These are phyloP conservation scores for Peniophora sp. DNA, from an alignment of 1,284 basidiomycete genomes.

Conservation along the genomic window DNA sequence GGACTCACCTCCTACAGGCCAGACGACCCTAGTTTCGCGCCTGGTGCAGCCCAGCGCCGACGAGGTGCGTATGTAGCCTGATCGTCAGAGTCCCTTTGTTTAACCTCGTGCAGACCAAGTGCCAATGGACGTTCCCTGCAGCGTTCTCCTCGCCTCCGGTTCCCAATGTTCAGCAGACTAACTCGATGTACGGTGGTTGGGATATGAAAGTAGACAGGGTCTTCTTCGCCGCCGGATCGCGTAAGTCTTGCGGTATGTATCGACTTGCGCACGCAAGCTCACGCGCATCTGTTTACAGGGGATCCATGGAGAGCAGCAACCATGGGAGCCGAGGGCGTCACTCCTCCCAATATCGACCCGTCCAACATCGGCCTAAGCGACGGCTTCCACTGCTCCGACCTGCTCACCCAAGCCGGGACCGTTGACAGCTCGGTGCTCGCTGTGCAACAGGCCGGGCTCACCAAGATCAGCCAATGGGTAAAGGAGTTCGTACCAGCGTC, in stretches of 20 bases:
- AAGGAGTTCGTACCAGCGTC: constrained; percentile 25
- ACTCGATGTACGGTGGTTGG: constrained; percentile 54
- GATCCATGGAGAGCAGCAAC: constrained; percentile 70
- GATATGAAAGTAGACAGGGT: constrained; percentile 45
- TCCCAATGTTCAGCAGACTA: constrained; percentile 33
- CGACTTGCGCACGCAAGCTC: background rate
- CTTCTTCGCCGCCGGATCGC: constrained; percentile 62
- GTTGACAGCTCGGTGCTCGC: constrained; percentile 42
- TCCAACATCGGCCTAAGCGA: constrained; percentile 50
- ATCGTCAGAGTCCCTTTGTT: background rate
- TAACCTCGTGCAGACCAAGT: constrained; percentile 40
- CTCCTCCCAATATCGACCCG: constrained; percentile 35
- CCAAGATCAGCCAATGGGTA: constrained; percentile 43
- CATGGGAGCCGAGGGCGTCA: constrained; percentile 46
- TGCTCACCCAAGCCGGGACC: constrained; percentile 30
- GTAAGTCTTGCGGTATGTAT: constrained; percentile 28
- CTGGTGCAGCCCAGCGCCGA: constrained; percentile 52
- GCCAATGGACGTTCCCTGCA: constrained; percentile 48
- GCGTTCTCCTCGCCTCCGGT: constrained; percentile 36
- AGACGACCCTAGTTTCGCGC: constrained; percentile 48
- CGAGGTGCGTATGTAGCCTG: constrained; percentile 31
- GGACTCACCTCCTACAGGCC: constrained; percentile 44
- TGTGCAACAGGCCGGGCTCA: constrained; percentile 40
- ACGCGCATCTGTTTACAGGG: constrained; percentile 24
- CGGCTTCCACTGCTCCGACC: constrained; percentile 63